Conservation (phyloP, 169 alveolate genomes). For the Perkinsus olseni region DNA sequence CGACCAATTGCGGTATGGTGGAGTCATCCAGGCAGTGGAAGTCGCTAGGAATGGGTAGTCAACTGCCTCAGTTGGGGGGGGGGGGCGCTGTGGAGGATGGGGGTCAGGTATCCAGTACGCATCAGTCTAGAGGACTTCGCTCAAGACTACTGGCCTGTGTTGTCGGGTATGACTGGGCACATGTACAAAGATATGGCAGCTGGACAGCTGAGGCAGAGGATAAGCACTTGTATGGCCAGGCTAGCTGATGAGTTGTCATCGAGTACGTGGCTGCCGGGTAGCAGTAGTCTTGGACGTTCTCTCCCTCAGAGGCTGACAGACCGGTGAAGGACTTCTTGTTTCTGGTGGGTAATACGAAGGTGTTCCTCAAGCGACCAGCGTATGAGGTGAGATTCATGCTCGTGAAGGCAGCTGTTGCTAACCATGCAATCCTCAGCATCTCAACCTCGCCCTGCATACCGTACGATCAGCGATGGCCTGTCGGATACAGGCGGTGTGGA, state of each 20-base stretch:
- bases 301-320: no score
- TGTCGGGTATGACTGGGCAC: background rate
- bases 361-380: background rate
- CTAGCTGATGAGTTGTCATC: background rate
- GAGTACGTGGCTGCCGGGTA: no score
- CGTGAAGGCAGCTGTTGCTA: background rate
- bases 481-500: background rate
- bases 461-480: background rate
- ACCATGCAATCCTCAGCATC: background rate
- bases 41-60: background rate
- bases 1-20: slow-evolving; percentile 60
- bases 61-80: no score
- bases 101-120: background rate
- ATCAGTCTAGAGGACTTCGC: background rate
- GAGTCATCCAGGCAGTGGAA: background rate
- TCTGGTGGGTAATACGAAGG: background rate
- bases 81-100: no score
- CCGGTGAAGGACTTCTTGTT: background rate
- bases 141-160: background rate
- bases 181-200: background rate
- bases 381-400: background rate
- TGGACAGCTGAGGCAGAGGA: background rate
- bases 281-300: no score
- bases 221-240: background rate
- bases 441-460: background rate